Conservation (phyloP, 192 early-diverging fungal species). For the Oehlia diaphana region DNA sequence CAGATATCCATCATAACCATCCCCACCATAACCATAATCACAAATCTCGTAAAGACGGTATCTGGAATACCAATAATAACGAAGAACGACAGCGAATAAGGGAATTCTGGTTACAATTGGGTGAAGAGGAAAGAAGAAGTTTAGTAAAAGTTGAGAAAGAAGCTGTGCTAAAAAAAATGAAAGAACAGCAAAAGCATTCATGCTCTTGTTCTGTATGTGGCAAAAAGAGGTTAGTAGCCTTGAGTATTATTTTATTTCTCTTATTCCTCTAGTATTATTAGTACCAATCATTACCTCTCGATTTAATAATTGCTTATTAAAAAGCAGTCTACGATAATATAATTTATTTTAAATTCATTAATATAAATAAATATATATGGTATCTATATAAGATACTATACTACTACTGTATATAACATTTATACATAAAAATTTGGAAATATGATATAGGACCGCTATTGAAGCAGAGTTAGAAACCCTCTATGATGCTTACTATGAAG, state of each 20-base stretch:
- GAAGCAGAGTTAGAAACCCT: conserved; percentile 84
- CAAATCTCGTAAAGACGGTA: conserved; percentile 49
- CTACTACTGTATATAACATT: too few relatives aligned
- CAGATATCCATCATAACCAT: conserved; percentile 12
- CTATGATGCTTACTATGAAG: conserved; percentile 89
- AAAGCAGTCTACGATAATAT: background rate
- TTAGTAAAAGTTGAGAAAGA: conserved; percentile 87
- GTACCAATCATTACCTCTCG: background rate
- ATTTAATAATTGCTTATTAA: background rate
- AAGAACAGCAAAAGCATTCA: conserved; percentile 83
- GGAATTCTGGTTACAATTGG: conserved; percentile 82
- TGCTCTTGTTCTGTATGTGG: conserved; percentile 86
- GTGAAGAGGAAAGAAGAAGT: conserved; percentile 74
- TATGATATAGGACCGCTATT: conserved; percentile 64
- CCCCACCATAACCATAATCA: conserved; percentile 29
- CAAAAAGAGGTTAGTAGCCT: conserved; percentile 62
- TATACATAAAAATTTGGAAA: background rate
- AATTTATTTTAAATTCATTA: too few relatives aligned
- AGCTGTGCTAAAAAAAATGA: conserved; percentile 84
- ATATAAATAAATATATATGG: too few relatives aligned
- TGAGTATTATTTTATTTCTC: background rate
- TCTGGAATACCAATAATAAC: conserved; percentile 69
- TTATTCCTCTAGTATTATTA: background rate
- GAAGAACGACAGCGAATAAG: conserved; percentile 79
- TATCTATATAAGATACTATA: too few relatives aligned